Conservation (phyloP, 2,329 filamentous ascomycete species). For the Apiospora kogelbergensis region DNA sequence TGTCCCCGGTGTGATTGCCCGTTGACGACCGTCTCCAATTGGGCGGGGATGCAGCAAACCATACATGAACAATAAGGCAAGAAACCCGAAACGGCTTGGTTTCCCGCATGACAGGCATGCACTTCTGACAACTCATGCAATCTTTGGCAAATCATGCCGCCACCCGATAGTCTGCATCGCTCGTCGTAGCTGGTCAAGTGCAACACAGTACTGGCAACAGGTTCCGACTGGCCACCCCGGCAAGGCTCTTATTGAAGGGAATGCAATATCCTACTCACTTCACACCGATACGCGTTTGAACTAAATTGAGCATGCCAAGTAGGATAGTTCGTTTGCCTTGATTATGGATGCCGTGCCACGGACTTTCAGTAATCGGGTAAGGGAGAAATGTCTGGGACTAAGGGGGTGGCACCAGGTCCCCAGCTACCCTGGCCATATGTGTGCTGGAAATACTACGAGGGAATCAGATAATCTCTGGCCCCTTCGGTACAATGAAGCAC, state of each 20-base stretch:
- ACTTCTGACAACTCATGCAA: neutral
- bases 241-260: neutral
- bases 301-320: neutral
- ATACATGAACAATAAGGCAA: neutral
- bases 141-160: neutral
- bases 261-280: neutral
- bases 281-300: neutral
- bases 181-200: neutral
- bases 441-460: constrained; percentile 20
- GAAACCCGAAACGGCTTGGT: neutral
- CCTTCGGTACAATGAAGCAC: constrained; percentile 70
- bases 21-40: neutral
- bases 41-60: neutral
- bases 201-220: neutral
- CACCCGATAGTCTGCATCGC: neutral
- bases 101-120: neutral
- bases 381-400: neutral
- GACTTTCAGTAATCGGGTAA: neutral
- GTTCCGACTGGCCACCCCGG: neutral
- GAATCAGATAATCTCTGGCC: constrained; percentile 49
- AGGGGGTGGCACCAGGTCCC: neutral
- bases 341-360: neutral
- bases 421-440: neutral
- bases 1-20: constrained; percentile 1
- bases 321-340: neutral